Conservation (phyloP, 768 basidiomycete species). For the Chiua virens region DNA sequence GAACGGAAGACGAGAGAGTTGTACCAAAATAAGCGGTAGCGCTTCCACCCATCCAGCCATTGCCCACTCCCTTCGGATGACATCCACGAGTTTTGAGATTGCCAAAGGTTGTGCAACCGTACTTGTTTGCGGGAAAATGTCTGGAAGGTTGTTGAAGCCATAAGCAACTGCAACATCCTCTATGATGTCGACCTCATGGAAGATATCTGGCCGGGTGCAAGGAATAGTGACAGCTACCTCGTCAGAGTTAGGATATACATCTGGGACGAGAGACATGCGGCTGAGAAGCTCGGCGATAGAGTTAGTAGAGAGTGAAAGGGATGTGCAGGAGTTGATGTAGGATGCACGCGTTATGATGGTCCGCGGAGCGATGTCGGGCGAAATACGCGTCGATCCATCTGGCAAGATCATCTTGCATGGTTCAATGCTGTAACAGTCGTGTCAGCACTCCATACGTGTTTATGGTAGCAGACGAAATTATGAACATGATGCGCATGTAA, state of each 20-base stretch:
- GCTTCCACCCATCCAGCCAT: constrained; percentile 96
- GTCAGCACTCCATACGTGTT: background rate
- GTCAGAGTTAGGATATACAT: constrained; percentile 52
- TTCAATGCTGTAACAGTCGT: constrained; percentile 65
- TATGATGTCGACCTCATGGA: constrained; percentile 98
- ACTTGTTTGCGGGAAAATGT: constrained; percentile 89
- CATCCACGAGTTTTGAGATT: constrained; percentile 86
- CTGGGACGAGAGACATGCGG: constrained; percentile 76
- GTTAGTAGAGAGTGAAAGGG: constrained; percentile 63
- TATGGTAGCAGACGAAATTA: background rate
- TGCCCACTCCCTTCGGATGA: constrained; percentile 88
- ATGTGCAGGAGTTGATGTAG: constrained; percentile 96
- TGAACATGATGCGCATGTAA: background rate
- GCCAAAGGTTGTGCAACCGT: constrained; percentile 92
- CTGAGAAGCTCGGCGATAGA: constrained; percentile 73
- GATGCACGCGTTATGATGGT: constrained; percentile 74
- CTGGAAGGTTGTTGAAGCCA: constrained; percentile 95
- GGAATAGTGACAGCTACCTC: constrained; percentile 78
- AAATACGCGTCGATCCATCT: constrained; percentile 72
- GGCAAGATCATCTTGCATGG: constrained; percentile 84
- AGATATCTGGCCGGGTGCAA: constrained; percentile 94
- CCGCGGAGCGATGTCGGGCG: constrained; percentile 78
- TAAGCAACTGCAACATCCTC: constrained; percentile 98
- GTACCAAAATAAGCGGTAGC: constrained; percentile 87
- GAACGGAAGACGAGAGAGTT: constrained; percentile 4